A percentile compares a stretch with the other conserved stretches of the same genome.
These are phyloP conservation scores for Volvox reticuliferus DNA, from an alignment of 139 green algal species.

Conservation along the genomic window DNA sequence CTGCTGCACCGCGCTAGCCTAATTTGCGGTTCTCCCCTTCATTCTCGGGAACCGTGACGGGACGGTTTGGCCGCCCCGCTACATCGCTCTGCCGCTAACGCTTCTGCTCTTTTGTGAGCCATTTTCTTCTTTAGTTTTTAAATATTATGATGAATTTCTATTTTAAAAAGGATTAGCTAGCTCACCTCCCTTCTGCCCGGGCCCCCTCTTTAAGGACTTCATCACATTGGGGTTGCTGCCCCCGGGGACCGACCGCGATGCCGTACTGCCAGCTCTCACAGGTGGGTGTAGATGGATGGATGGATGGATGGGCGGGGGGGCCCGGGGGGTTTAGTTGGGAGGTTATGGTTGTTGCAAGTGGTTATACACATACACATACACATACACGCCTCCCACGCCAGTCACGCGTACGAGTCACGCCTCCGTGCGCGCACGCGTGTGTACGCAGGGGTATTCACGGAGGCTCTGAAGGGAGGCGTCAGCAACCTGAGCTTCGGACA, in stretches of 20 bases:
- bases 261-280: conserved; percentile 82
- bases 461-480: conserved; percentile 84
- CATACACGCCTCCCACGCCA: too few relatives aligned
- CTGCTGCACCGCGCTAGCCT: too few relatives aligned
- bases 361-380: neutral
- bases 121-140: too few relatives aligned
- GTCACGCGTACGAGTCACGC: too few relatives aligned
- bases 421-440: neutral
- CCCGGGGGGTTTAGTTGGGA: neutral
- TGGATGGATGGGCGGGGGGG: neutral
- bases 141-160: too few relatives aligned
- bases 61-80: too few relatives aligned
- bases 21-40: too few relatives aligned
- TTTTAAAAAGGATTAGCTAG: too few relatives aligned
- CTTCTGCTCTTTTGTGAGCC: too few relatives aligned
- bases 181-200: neutral
- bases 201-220: conserved; percentile 80
- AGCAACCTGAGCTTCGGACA: conserved; percentile 84
- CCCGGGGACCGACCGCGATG: conserved; percentile 61
- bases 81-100: too few relatives aligned
- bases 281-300: conserved; percentile 43
- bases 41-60: too few relatives aligned
- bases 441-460: conserved; percentile 79
- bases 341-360: neutral
- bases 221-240: conserved; percentile 88